Conservation (phyloP, 768 basidiomycete genomes). For the Suillus discolor region DNA sequence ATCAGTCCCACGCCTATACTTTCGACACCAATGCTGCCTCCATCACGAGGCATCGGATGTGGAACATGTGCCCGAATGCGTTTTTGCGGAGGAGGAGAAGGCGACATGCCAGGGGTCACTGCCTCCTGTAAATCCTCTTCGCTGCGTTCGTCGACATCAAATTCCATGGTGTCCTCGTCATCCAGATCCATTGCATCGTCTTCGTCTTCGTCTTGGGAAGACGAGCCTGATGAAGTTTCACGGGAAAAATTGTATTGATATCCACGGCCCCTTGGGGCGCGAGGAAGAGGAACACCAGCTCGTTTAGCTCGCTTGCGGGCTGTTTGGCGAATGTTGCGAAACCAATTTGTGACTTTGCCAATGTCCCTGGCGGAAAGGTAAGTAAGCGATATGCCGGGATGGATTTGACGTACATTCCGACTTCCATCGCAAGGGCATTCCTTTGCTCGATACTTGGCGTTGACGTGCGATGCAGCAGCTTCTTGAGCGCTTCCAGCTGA, state of each 20-base stretch:
- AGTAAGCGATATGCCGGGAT: conserved; percentile 1
- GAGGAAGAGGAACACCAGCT: conserved; percentile 33
- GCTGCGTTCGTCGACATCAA: conserved; percentile 54
- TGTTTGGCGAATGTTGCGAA: conserved; percentile 81
- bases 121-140: conserved; percentile 77
- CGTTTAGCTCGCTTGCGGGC: conserved; percentile 71
- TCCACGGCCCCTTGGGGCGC: conserved; percentile 45
- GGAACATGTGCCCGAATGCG: conserved; percentile 29
- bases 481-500: conserved; percentile 76
- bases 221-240: conserved; percentile 53
- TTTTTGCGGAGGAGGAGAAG: conserved; percentile 38
- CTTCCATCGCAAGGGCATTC: conserved; percentile 67
- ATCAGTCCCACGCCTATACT: conserved; percentile 39
- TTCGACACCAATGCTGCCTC: conserved; percentile 26
- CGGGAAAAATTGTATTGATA: conserved; percentile 43
- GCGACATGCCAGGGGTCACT: conserved; percentile 63
- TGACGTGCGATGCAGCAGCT: conserved; percentile 64
- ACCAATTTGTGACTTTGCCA: conserved; percentile 88
- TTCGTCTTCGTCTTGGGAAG: conserved; percentile 41
- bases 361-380: conserved; percentile 57
- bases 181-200: conserved; percentile 56
- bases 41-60: conserved; percentile 31
- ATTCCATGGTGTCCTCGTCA: conserved; percentile 42
- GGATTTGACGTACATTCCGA: conserved; percentile 64
- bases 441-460: conserved; percentile 84